Evolutionary conservation across 2,329 filamentous ascomycete species (phyloP).

Genomic region (Graphiopsis chlorocephala): DNA sequence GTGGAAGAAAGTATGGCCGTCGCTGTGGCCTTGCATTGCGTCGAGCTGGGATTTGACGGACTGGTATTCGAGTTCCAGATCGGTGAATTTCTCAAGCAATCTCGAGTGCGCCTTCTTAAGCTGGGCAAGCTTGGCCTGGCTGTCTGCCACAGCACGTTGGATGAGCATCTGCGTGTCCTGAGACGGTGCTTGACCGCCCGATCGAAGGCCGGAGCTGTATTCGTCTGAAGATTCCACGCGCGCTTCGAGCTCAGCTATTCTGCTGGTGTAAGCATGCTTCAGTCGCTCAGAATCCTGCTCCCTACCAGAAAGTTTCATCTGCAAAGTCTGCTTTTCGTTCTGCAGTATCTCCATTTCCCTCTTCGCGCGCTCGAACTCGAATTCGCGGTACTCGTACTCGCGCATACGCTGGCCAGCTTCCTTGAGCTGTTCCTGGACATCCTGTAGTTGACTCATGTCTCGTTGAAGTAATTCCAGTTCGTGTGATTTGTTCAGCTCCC

Average conservation of each 20-base stretch:
- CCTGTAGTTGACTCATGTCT: slow-evolving; percentile 59
- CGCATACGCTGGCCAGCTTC: slow-evolving; percentile 61
- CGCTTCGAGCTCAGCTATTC: slow-evolving; percentile 47
- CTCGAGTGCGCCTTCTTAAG: slow-evolving; percentile 53
- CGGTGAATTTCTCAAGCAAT: slow-evolving; percentile 50
- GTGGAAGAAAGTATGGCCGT: slow-evolving; percentile 5
- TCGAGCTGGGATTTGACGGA: slow-evolving; percentile 29
- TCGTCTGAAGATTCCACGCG: slow-evolving; percentile 12
- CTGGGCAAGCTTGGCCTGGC: slow-evolving; percentile 47
- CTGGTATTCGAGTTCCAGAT: slow-evolving; percentile 40
- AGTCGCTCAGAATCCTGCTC: slow-evolving; percentile 51
- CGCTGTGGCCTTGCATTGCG: slow-evolving; percentile 18
- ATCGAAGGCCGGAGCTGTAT: background rate
- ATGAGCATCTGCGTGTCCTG: slow-evolving; percentile 38
- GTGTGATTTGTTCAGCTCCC: slow-evolving; percentile 63
- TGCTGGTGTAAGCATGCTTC: slow-evolving; percentile 47
- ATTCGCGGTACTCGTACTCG: slow-evolving; percentile 62
- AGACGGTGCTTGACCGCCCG: background rate
- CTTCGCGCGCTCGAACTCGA: slow-evolving; percentile 56
- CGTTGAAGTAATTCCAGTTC: slow-evolving; percentile 62
- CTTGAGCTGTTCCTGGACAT: slow-evolving; percentile 58
- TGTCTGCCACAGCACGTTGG: slow-evolving; percentile 48
- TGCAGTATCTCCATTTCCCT: slow-evolving; percentile 59
- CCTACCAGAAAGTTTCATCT: slow-evolving; percentile 55
- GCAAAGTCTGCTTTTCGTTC: slow-evolving; percentile 57